These are phyloP conservation scores for Penicillium griseofulvum DNA, from an alignment of 2,329 filamentous ascomycete genomes.

Conservation along the genomic window DNA sequence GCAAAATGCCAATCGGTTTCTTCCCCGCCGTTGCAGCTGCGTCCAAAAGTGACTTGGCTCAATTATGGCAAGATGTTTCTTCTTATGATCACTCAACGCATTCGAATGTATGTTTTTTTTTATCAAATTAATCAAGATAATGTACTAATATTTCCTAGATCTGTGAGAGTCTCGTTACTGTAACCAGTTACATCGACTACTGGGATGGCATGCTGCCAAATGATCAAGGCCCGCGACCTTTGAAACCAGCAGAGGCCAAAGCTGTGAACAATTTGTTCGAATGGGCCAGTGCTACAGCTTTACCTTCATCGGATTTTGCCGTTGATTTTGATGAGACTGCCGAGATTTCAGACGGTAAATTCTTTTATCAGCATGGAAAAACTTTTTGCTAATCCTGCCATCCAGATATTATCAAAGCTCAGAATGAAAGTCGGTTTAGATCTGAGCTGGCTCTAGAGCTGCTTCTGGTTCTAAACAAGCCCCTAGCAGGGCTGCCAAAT, in stretches of 20 bases:
- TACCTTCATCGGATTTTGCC: slow-evolving; percentile 36
- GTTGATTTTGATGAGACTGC: slow-evolving; percentile 26
- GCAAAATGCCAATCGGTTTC: slow-evolving; percentile 10
- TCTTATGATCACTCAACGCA: slow-evolving; percentile 18
- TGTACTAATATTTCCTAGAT: slow-evolving; percentile 19
- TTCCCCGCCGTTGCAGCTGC: slow-evolving; percentile 3
- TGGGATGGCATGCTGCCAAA: slow-evolving; percentile 16
- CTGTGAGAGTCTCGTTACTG: slow-evolving; percentile 33
- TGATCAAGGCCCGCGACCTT: slow-evolving; percentile 9
- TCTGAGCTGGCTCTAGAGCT: slow-evolving; percentile 32
- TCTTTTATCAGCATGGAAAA: not conserved
- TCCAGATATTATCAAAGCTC: slow-evolving; percentile 21
- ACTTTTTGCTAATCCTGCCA: not conserved
- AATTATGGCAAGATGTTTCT: slow-evolving; percentile 34
- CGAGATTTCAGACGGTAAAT: slow-evolving; percentile 16
- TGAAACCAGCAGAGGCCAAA: slow-evolving; percentile 24
- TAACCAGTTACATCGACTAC: slow-evolving; percentile 23
- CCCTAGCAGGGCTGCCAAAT: slow-evolving; percentile 13
- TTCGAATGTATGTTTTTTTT: slow-evolving; percentile 22
- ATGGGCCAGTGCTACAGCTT: slow-evolving; percentile 32
- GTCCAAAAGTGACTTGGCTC: slow-evolving; percentile 15
- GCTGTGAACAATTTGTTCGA: slow-evolving; percentile 29
- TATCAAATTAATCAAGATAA: not conserved
- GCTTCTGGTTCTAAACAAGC: slow-evolving; percentile 10
- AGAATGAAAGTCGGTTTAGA: slow-evolving; percentile 26